Percentiles rank a stretch among this genome's conserved stretches.
phyloP scores from a whole-genome alignment of 2,329 filamentous ascomycete species.

The Monosporascus sp. region DNA sequence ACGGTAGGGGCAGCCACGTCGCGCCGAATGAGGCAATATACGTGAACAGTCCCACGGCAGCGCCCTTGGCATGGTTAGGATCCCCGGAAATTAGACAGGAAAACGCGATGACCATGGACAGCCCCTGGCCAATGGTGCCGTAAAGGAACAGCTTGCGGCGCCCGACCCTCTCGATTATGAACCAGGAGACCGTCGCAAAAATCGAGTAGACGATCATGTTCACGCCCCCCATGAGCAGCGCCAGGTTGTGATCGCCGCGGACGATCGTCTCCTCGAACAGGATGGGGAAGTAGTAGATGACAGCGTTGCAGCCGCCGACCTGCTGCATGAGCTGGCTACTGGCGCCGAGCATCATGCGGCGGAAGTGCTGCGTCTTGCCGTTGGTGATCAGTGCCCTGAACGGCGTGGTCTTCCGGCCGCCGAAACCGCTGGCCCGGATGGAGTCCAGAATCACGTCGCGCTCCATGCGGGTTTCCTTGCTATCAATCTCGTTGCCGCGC shows the following conservation, averaged over 20 bases:
- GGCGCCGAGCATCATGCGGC: conserved; percentile 56
- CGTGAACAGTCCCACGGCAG: conserved; percentile 62
- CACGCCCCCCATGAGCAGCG: conserved; percentile 47
- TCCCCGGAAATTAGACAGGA: conserved; percentile 61
- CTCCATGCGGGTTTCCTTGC: conserved; percentile 53
- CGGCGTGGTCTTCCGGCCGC: conserved; percentile 39
- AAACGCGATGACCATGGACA: conserved; percentile 58
- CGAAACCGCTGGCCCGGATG: conserved; percentile 49
- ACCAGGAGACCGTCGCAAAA: conserved; percentile 52
- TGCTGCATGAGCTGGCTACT: conserved; percentile 60
- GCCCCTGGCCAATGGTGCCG: conserved; percentile 41
- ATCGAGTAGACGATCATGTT: conserved; percentile 57
- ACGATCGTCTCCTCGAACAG: conserved; percentile 44
- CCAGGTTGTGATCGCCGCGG: conserved; percentile 37
- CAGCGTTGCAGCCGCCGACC: conserved; percentile 50
- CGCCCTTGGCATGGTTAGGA: conserved; percentile 57
- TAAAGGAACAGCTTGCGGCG: conserved; percentile 42
- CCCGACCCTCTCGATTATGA: conserved; percentile 43
- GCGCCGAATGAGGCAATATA: conserved; percentile 67
- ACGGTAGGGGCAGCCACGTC: conserved; percentile 59
- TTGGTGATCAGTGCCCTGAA: conserved; percentile 53
- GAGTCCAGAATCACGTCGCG: conserved; percentile 58
- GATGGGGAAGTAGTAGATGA: conserved; percentile 58
- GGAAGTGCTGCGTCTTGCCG: conserved; percentile 61
- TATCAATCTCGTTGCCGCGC: conserved; percentile 41